Base-by-base conservation (phyloP, 1,284 basidiomycete genomes). In the Cerrena zonata region DNA sequence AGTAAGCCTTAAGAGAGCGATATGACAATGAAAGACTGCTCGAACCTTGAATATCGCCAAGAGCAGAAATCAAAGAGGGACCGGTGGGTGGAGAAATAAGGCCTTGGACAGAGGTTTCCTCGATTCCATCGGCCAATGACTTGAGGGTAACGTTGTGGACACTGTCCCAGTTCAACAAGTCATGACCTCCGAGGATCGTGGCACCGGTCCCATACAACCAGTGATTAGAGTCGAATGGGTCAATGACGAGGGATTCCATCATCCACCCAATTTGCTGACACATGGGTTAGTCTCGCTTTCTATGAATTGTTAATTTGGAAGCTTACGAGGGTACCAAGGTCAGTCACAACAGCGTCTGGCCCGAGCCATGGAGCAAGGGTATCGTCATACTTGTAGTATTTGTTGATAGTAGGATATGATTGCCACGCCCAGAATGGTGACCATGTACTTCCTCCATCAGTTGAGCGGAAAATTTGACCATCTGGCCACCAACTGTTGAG, bases 121-220 rank as follows among this genome's bases (percentile, higher is more conserved):
- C 82, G 15, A 86, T 70, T 13, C 82, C 82, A 57, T 81, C 77
- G 2, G 82, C 81, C 45, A 84, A 67, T 0, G 77, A 78, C 52
- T 78, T 71, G 49, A 84, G 65, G 0, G 80, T 77, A 27, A 86
- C 72, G 54, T 82, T 84, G 59, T 75, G 80, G 2, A 58, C 61
- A 0, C 73, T 71, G 57, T 84, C 82, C 82, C 81, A 84, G 64
- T 79, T 64, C 13, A 65, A 56, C 38, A 74, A 60, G 56, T 84
- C 78, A 49, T 73, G 76, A 7, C 80, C 78, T 7, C 82, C 82
- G 41, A 79, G 77, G 37, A 83, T 72, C 2, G 68, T 82, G n/a
- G 69, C 73, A 30, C 80, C 80, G 21, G 80, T 84, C 22, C 82
- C 81, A 60, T 84, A 84, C 15, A 84, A 65, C 79, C 79, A 82